These are phyloP conservation scores for Xylogone sp. DNA, from an alignment of 2,329 filamentous ascomycete species.

Conservation along the genomic window DNA sequence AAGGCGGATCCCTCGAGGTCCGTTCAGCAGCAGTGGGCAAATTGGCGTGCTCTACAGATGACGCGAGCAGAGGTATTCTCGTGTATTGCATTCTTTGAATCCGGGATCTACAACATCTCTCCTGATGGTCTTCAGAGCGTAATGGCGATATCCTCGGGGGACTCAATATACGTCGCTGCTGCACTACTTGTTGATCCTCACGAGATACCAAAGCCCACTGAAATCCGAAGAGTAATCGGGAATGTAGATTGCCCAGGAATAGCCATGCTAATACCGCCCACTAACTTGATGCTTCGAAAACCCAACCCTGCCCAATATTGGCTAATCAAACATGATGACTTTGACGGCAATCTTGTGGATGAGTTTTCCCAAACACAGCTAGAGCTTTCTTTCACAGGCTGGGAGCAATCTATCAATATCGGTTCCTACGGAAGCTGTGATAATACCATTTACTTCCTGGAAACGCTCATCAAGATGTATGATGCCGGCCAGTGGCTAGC, in stretches of 20 bases:
- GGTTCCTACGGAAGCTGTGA: conserved; percentile 10
- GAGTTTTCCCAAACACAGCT: conserved; percentile 11
- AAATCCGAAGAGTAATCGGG: conserved; percentile 19
- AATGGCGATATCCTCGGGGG: conserved; percentile 21
- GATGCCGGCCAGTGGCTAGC: conserved; percentile 20
- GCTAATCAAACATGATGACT: conserved; percentile 4
- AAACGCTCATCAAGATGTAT: conserved; percentile 18
- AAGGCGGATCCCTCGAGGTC: background rate
- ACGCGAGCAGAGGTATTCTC: conserved; percentile 5
- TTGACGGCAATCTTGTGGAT: conserved; percentile 5
- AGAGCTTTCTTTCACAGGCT: conserved; percentile 18
- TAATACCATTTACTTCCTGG: conserved; percentile 11
- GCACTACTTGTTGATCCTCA: conserved; percentile 19
- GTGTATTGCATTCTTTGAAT: conserved; percentile 17
- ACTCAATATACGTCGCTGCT: conserved; percentile 21
- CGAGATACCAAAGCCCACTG: background rate
- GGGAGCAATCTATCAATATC: conserved; percentile 9
- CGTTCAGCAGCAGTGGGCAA: background rate
- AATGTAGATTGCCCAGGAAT: conserved; percentile 15
- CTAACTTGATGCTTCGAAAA: too few relatives aligned
- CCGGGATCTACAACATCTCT: conserved; percentile 12
- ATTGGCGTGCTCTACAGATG: background rate
- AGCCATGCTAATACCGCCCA: conserved; percentile 7
- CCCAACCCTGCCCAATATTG: conserved; percentile 3
- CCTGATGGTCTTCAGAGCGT: conserved; percentile 9